phyloP scores from a whole-genome alignment of 2,329 filamentous ascomycete species.

The Penicillium sp. region DNA sequence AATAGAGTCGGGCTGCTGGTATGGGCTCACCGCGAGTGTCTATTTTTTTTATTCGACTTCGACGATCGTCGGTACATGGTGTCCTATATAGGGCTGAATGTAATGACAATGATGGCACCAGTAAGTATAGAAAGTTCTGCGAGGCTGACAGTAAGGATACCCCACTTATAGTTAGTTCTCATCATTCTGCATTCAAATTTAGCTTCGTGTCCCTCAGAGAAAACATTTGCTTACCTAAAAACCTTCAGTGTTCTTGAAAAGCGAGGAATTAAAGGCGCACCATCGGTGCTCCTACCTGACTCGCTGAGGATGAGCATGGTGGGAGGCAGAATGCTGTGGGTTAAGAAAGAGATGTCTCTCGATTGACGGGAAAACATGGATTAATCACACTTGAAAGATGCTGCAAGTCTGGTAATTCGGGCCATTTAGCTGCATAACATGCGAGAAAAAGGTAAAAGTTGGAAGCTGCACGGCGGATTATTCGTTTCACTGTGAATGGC shows the following conservation, averaged over 20 bases:
- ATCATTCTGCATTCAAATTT: neutral
- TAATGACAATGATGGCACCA: neutral
- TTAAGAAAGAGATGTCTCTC: neutral
- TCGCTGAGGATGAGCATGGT: too few species aligned
- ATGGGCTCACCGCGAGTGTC: neutral
- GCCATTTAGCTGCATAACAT: neutral
- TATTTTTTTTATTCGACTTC: neutral
- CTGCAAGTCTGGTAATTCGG: neutral
- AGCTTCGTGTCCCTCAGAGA: too few species aligned
- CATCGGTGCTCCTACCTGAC: too few species aligned
- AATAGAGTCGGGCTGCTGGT: neutral
- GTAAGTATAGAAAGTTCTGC: neutral
- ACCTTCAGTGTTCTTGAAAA: neutral
- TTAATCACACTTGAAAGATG: neutral
- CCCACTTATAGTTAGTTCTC: neutral
- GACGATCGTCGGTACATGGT: neutral
- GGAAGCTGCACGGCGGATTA: neutral
- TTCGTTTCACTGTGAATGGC: neutral
- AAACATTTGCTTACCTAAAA: neutral
- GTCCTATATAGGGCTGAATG: neutral
- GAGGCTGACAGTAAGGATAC: neutral
- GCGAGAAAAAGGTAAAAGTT: neutral
- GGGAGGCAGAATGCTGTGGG: too few species aligned
- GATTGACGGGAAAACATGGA: neutral
- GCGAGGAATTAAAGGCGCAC: too few species aligned